These are phyloP conservation scores for Aspergillus sp. DNA, from an alignment of 2,329 filamentous ascomycete genomes.

Conservation along the genomic window DNA sequence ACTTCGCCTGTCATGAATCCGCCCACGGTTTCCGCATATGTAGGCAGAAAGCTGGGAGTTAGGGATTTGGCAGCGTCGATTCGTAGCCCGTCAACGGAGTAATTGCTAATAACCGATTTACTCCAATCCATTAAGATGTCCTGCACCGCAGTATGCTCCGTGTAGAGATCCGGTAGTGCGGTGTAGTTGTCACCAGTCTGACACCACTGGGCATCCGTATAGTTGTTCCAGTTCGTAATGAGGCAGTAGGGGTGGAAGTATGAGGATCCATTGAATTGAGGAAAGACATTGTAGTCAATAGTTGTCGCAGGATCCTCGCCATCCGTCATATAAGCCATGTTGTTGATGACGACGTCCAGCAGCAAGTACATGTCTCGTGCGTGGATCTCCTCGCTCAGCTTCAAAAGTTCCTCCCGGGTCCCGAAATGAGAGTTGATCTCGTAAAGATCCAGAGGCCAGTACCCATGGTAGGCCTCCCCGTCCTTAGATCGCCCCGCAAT, in stretches of 20 bases:
- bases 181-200: constrained; percentile 55
- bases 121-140: constrained; percentile 47
- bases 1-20: constrained; percentile 53
- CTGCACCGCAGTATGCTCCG: constrained; percentile 45
- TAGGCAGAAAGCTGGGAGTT: constrained; percentile 43
- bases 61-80: constrained; percentile 54
- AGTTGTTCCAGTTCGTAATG: constrained; percentile 39
- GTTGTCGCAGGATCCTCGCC: constrained; percentile 26
- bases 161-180: constrained; percentile 51
- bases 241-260: constrained; percentile 34
- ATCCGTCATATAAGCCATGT: constrained; percentile 43
- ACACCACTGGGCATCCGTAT: constrained; percentile 44
- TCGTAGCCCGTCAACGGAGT: constrained; percentile 54
- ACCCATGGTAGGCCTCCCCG: constrained; percentile 54
- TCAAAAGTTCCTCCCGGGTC: constrained; percentile 49
- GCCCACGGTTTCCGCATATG: constrained; percentile 39
- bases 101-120: constrained; percentile 44
- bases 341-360: constrained; percentile 56
- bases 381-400: constrained; percentile 50
- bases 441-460: constrained; percentile 53
- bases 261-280: constrained; percentile 29
- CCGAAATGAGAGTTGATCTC: constrained; percentile 54
- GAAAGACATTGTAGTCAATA: constrained; percentile 30
- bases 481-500: constrained; percentile 39
- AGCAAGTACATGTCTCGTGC: constrained; percentile 53